Evolutionary conservation across 306 rosid species (phyloP).

Genomic region (Begonia fuchsioides): DNA sequence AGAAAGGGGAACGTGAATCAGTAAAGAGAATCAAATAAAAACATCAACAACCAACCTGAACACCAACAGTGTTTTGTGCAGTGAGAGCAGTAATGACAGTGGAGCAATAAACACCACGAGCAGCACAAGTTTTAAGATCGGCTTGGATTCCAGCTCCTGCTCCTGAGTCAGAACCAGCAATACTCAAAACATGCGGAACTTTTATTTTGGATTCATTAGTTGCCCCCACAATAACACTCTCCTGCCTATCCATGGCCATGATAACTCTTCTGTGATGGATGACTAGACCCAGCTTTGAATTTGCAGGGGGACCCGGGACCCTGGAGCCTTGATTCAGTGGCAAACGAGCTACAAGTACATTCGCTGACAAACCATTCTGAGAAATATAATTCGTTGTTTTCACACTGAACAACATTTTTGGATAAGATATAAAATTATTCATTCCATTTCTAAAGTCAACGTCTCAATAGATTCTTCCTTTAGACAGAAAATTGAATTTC

Average conservation of each 20-base stretch:
- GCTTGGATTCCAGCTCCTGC: slow-evolving; percentile 97
- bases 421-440: too few species aligned
- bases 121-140: slow-evolving; percentile 76
- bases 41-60: slow-evolving; percentile 51
- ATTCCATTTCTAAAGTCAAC: too few species aligned
- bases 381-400: neutral
- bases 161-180: slow-evolving; percentile 91
- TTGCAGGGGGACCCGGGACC: slow-evolving; percentile 6
- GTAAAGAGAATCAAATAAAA: neutral
- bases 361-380: slow-evolving; percentile 4
- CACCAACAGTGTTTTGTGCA: slow-evolving; percentile 86
- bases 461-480: too few species aligned
- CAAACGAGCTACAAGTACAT: slow-evolving; percentile 2
- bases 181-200: slow-evolving; percentile 60
- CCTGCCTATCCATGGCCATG: slow-evolving; percentile 26
- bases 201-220: slow-evolving; percentile 12
- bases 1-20: too few species aligned
- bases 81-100: slow-evolving; percentile 84
- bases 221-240: slow-evolving; percentile 11
- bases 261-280: slow-evolving; percentile 2
- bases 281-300: slow-evolving; percentile 3
- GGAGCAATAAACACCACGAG: slow-evolving; percentile 77
- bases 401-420: too few species aligned
- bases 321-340: slow-evolving; percentile 2
- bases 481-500: too few species aligned